Percentiles rank a stretch among this genome's conserved stretches.
Conservation (phyloP, 2,329 filamentous ascomycete species). For the Neofusicoccum parvum region DNA sequence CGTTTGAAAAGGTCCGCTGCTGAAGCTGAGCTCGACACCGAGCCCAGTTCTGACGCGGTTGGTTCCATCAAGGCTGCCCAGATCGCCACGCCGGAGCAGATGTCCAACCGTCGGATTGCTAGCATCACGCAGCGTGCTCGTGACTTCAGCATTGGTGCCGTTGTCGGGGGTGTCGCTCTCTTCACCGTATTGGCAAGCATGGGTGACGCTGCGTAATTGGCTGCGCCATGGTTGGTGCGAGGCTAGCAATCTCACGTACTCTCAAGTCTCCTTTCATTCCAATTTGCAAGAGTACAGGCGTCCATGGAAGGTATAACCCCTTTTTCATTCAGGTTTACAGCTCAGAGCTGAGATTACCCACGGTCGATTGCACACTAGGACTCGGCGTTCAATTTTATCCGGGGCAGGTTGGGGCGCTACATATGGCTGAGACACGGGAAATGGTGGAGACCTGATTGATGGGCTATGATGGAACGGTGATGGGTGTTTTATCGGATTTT, state of each 20-base stretch:
- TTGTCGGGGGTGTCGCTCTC: background rate
- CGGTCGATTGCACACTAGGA: background rate
- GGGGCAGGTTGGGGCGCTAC: background rate
- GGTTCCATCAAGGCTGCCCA: background rate
- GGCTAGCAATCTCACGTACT: no score
- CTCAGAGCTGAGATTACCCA: background rate
- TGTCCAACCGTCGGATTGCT: conserved; percentile 1
- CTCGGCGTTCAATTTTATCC: background rate
- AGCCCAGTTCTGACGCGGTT: background rate
- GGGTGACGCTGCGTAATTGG: background rate
- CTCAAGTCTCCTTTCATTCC: background rate
- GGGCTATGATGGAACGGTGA: background rate
- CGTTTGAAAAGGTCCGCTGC: background rate
- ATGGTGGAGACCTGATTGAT: background rate
- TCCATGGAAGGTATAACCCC: conserved; percentile 6
- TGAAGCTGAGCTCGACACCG: conserved; percentile 2
- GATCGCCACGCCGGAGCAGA: conserved; percentile 7
- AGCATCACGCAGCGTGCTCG: conserved; percentile 1
- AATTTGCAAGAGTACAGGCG: background rate
- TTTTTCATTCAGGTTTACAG: background rate
- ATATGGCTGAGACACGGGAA: background rate
- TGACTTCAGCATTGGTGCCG: background rate
- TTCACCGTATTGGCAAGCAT: background rate
- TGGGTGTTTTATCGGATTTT: conserved; percentile 1
- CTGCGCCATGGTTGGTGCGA: no score